Evolutionary conservation across 2,329 filamentous ascomycete genomes (phyloP), one percentile per base, ranked within the genome.

Genomic region (Xenosphaeropsis pyriputrescens): DNA sequence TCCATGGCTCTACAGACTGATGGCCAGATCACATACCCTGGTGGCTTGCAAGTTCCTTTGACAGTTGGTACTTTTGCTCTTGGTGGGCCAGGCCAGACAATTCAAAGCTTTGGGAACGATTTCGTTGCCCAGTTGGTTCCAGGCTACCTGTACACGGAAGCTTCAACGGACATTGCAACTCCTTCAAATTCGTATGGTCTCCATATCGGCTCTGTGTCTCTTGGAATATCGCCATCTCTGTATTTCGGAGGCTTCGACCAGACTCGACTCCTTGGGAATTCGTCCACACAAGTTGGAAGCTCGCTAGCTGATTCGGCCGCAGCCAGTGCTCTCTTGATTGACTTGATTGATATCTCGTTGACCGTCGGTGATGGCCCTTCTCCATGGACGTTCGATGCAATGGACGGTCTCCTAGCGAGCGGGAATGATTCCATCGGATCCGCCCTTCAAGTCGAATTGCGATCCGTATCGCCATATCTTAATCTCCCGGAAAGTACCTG

Each of bases 401-500:
- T 40, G 39, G 32, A 35, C 5, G 42, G 44, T 6, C 35, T 49
- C 9, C 34, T 51, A 4, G 39, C 39, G 6, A 26, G 29, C 15
- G 42, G 42, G 3, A 47, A 47, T 22, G 42, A 39, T 4, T 41
- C 40, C 4, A 39, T 48, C 39, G 26, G 29, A 41, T 5, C 18
- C 38, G 2, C 42, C 2, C 35, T 51, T 5, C 42, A 48, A 29
- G n/a, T n/a, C n/a, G n/a, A n/a, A n/a, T n/a, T n/a, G n/a, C n/a
- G n/a, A n/a, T 26, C 44, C 11, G 41, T 40, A 11, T 41, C 48
- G 9, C 52, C 54, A 5, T 58, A 58, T 32, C 36, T 59, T 14
- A 53, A 57, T 35, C 48, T 59, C 2, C 53, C 56, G 1, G 40
- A 48, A 30, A 49, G 45, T n/a, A 54, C 55, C 1, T 60, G 57